Base-by-base conservation (phyloP, 2,329 filamentous ascomycete genomes). In the Pseudogymnoascus sp. region DNA sequence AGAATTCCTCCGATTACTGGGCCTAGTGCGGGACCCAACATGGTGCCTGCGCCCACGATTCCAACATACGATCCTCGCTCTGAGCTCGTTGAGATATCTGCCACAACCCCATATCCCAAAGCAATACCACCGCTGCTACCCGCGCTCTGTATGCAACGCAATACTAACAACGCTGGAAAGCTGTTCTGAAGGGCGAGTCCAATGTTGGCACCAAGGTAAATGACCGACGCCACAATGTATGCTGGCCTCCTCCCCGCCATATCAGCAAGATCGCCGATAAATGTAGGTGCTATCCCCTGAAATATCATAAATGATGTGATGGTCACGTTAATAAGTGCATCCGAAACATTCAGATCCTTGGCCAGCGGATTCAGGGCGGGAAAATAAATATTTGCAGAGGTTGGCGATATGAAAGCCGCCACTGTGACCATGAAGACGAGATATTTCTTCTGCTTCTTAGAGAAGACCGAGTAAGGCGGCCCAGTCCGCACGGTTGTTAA, bases 1-100 rank as follows among this genome's bases (percentile, higher is more conserved):
- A 83, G 68, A 4, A 80, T 60, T 2, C 79, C 80, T 9, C 80
- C 79, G 11, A 81, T 71, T 6, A 81, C 72, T 0, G 81, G 80
- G 0, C 77, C 67, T 8, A 69, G 37, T 5, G 67, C 70, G 2
- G 76, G n/a, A n/a, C 67, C 69, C 59, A 67, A 85, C 82, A 71
- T 88, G 82, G 23, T 83, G n/a, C 58, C 58, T 16, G 38, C 33
- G 33, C 35, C 33, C n/a, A 86, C 83, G 64, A 86, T 81, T 60
- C 84, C 88, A 77, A 93, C 87, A 70, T 89, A 93, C 62, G 81
- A 83, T 2, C 90, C 90, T 67, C 90, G 79, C 72, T 93, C 88
- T 0, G 83, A 80, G 52, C 82, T 85, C 0, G 87, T 85, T 0
- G 86, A 81, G 4, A 92, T 80, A 68, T 95, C 90, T 0, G 88